Conservation (phyloP, 768 basidiomycete species). For the Tylopilus intermedius region DNA sequence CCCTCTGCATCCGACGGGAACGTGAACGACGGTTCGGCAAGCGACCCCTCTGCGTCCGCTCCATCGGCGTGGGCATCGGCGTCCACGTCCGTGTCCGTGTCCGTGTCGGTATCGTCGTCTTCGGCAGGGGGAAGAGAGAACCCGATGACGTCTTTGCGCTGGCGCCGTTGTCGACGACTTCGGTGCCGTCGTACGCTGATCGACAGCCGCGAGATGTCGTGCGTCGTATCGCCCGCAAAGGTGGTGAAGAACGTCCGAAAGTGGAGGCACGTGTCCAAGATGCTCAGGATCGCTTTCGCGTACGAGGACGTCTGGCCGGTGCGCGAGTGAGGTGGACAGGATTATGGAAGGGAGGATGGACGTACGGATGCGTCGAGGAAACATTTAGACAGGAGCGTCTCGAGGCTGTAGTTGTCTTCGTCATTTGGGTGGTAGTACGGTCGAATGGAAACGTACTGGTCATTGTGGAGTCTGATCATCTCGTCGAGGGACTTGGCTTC, state of each 20-base stretch:
- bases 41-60: not conserved
- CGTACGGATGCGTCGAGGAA: constrained; percentile 59
- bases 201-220: constrained; percentile 48
- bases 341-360: not conserved
- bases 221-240: constrained; percentile 57
- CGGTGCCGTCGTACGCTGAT: constrained; percentile 55
- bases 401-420: constrained; percentile 40
- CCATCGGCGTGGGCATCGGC: constrained; percentile 17
- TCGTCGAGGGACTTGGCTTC: constrained; percentile 66
- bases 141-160: constrained; percentile 55
- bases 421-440: not conserved
- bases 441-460: constrained; percentile 48
- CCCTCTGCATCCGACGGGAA: constrained; percentile 41
- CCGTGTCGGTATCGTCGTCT: constrained; percentile 33
- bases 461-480: constrained; percentile 63
- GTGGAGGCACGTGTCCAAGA: constrained; percentile 69
- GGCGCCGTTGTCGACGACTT: constrained; percentile 53
- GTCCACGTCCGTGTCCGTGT: constrained; percentile 36
- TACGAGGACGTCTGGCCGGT: constrained; percentile 52
- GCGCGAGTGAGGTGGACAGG: not conserved
- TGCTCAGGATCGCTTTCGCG: constrained; percentile 59
- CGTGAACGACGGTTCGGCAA: constrained; percentile 38
- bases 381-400: constrained; percentile 56
- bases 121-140: constrained; percentile 41
- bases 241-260: constrained; percentile 62